Evolutionary conservation across 176 grass and related monocot species (phyloP), one percentile per base, ranked within the genome.

Genomic region (barley (Hordeum vulgare)): DNA sequence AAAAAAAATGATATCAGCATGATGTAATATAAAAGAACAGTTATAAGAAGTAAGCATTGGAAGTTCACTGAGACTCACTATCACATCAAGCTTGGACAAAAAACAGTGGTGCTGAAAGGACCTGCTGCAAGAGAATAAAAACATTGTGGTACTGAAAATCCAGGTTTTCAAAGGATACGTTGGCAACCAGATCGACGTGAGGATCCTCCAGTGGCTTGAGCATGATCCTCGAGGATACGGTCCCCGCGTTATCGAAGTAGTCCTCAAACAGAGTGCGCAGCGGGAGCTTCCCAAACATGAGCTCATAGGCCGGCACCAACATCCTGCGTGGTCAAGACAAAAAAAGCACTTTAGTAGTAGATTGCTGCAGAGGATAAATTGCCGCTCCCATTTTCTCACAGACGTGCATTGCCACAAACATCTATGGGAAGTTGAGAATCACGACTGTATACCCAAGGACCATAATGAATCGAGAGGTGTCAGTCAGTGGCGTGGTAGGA

Each of bases 211-310:
- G 45, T 1, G 71, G 71, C 44, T 92, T 98, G 58, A 95, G 33
- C 91, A 98, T 91, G 23, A 98, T 80, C 77, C 83, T 93, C 9
- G 89, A 90, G 17, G 77, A 81, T 29, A 98, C 35, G 74, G 81
- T 86, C 69, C 78, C 83, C 12, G 89, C 85, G 41, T 88, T 89
- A 82, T 98, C 96, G 39, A 98, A 95, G 85, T 95, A 98, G 66
- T 98, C 96, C 78, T 95, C 89, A 65, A 94, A 98, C 28, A 95
- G 89, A 78, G 63, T 85, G 21, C 65, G 80, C 35, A 93, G 87
- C 1, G 83, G 83, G 84, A 95, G 89, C 78, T 95, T 98, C 25
- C 91, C 96, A 72, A 98, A 98, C 78, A 98, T 86, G 79, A 98
- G 71, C 14, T 94, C 96, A 58, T 98, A 98, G 11, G 96, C 91